A percentile compares a stretch with the other conserved stretches of the same genome.
Conservation (phyloP, 139 green algal genomes). For the Coccomyxa sp. region DNA sequence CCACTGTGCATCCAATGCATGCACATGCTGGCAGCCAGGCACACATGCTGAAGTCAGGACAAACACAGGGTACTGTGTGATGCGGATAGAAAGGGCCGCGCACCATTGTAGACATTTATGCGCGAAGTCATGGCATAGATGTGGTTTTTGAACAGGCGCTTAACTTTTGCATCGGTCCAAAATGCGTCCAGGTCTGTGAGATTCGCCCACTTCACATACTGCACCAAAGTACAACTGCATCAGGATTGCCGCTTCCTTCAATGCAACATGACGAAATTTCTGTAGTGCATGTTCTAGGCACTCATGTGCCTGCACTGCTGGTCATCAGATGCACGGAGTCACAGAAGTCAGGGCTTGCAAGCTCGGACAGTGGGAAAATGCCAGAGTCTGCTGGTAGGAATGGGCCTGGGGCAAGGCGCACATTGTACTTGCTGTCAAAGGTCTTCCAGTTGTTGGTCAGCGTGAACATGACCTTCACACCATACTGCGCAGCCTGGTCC, state of each 20-base stretch:
- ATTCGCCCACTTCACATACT: constrained; percentile 22
- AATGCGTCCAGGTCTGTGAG: constrained; percentile 13
- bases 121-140: constrained; percentile 20
- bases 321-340: neutral
- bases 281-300: neutral
- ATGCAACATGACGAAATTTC: neutral
- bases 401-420: neutral
- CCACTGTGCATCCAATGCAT: too few relatives aligned
- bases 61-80: too few relatives aligned
- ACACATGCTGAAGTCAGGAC: neutral
- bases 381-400: too few relatives aligned
- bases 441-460: constrained; percentile 79
- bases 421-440: constrained; percentile 13
- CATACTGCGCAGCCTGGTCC: constrained; percentile 35
- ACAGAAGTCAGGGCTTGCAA: neutral
- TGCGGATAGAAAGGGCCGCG: neutral
- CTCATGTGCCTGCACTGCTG: neutral
- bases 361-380: neutral
- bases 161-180: constrained; percentile 20
- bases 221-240: neutral
- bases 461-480: constrained; percentile 56
- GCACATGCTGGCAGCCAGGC: too few relatives aligned
- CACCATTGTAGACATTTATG: constrained; percentile 38
- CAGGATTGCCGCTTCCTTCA: neutral
- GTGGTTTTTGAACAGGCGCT: constrained; percentile 64